These are phyloP conservation scores for Leptodontidium sp. DNA, from an alignment of 2,329 filamentous ascomycete species.

Conservation along the genomic window DNA sequence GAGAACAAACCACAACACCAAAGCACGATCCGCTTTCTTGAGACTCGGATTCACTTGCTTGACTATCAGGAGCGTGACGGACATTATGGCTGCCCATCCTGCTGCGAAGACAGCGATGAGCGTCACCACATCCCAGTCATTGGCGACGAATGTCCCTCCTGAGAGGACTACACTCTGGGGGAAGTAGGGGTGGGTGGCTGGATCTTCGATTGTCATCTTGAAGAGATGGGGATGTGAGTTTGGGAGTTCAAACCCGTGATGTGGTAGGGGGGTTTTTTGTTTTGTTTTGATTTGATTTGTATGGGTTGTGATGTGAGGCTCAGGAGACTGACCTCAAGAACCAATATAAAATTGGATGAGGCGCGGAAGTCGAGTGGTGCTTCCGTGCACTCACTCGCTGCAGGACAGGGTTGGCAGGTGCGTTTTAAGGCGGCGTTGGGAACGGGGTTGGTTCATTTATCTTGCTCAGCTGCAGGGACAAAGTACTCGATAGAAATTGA, in stretches of 20 bases:
- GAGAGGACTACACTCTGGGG: slow-evolving; percentile 39
- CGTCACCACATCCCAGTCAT: slow-evolving; percentile 33
- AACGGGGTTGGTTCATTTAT: slow-evolving; percentile 1
- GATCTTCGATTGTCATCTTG: slow-evolving; percentile 1
- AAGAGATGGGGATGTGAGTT: neutral
- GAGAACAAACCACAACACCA: slow-evolving; percentile 45
- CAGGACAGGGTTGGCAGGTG: neutral
- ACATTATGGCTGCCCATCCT: slow-evolving; percentile 36
- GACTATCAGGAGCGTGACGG: slow-evolving; percentile 28
- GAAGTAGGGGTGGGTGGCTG: slow-evolving; percentile 41
- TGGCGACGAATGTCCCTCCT: slow-evolving; percentile 35
- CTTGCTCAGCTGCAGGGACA: neutral
- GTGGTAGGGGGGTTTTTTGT: neutral
- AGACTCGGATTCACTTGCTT: slow-evolving; percentile 38
- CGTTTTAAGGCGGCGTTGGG: slow-evolving; percentile 4
- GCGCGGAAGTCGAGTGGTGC: slow-evolving; percentile 4
- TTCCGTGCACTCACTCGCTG: neutral
- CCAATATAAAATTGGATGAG: slow-evolving; percentile 7
- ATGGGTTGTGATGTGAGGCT: slow-evolving; percentile 1
- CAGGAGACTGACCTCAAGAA: neutral
- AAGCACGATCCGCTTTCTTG: slow-evolving; percentile 34
- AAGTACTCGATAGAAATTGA: too few species aligned
- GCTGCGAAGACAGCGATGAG: slow-evolving; percentile 40
- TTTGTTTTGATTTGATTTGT: neutral
- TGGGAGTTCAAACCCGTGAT: neutral